Evolutionary conservation across 2,329 filamentous ascomycete species (phyloP).

Genomic region (Colletotrichum sansevieriae): DNA sequence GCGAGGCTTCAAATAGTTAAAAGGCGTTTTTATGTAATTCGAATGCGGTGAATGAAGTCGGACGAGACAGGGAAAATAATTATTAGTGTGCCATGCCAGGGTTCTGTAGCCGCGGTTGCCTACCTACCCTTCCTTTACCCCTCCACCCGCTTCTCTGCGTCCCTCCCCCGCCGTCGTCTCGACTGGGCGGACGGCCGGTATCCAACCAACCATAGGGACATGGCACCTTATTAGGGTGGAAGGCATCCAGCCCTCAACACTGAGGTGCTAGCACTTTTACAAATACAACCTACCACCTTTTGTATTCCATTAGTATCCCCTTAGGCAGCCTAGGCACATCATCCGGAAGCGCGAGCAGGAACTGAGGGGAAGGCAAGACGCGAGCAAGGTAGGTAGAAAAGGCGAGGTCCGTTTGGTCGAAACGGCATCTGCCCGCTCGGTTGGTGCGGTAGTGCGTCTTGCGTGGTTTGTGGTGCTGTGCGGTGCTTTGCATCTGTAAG

Average conservation of each 20-base stretch:
- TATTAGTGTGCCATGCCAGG: constrained; percentile 14
- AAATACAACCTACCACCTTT: no score
- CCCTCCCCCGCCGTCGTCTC: background rate
- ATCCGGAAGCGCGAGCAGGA: constrained; percentile 6
- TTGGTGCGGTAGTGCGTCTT: background rate
- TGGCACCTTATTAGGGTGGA: constrained; percentile 7
- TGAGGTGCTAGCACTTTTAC: background rate
- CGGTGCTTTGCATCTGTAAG: constrained; percentile 20
- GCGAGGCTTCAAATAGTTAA: background rate
- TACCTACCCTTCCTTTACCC: background rate
- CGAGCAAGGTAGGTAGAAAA: background rate
- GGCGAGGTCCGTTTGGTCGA: constrained; percentile 3
- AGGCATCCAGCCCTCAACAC: constrained; percentile 6
- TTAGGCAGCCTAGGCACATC: no score
- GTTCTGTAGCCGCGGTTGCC: constrained; percentile 26
- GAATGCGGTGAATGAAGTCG: constrained; percentile 4
- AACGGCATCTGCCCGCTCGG: constrained; percentile 27
- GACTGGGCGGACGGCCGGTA: background rate
- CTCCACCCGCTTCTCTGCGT: background rate
- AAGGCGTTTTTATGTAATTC: constrained; percentile 2
- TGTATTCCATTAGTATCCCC: no score
- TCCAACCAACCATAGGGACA: background rate
- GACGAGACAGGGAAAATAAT: background rate
- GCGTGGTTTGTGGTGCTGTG: constrained; percentile 3
- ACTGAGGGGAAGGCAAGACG: background rate